Evolutionary conservation across 1,139 yeast genomes (phyloP).

Genomic region (Nakaseomyces nivariensis): DNA sequence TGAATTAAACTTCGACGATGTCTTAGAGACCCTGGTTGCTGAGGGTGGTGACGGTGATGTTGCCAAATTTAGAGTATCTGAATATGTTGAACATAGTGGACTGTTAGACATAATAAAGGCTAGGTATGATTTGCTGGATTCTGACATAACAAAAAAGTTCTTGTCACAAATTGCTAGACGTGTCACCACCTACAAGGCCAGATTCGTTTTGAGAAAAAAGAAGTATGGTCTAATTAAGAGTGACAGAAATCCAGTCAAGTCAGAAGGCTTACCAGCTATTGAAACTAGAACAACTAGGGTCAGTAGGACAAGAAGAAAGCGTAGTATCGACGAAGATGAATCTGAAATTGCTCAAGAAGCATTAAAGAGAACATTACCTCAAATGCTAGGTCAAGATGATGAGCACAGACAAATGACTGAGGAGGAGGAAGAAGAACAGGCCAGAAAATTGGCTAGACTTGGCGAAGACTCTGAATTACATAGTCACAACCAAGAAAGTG

Average conservation of each 20-base stretch:
- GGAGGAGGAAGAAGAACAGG: constrained; percentile 9
- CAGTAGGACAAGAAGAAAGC: constrained; percentile 2
- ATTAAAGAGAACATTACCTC: constrained; percentile 9
- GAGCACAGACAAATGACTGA: constrained; percentile 7
- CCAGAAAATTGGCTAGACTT: constrained; percentile 3
- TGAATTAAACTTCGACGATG: constrained; percentile 27
- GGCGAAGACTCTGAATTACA: constrained; percentile 4
- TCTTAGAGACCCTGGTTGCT: constrained; percentile 20
- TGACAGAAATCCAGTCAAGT: background rate
- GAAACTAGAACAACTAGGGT: background rate
- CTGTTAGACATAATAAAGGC: constrained; percentile 24
- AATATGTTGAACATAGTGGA: constrained; percentile 29
- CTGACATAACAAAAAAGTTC: constrained; percentile 25
- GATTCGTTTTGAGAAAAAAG: constrained; percentile 28
- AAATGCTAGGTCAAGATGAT: background rate
- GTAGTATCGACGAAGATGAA: constrained; percentile 6
- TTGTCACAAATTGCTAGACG: constrained; percentile 29
- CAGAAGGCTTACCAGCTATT: background rate
- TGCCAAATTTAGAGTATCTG: constrained; percentile 27
- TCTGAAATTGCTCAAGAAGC: constrained; percentile 26
- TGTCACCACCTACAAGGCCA: constrained; percentile 29
- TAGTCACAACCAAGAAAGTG: constrained; percentile 4
- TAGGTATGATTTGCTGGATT: constrained; percentile 24
- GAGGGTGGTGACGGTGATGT: background rate
- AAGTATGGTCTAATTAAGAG: constrained; percentile 17